Percentiles rank a stretch among this genome's conserved stretches.
Evolutionary conservation across 2,329 filamentous ascomycete genomes (phyloP).

Genomic region (Diaporthe citri): DNA sequence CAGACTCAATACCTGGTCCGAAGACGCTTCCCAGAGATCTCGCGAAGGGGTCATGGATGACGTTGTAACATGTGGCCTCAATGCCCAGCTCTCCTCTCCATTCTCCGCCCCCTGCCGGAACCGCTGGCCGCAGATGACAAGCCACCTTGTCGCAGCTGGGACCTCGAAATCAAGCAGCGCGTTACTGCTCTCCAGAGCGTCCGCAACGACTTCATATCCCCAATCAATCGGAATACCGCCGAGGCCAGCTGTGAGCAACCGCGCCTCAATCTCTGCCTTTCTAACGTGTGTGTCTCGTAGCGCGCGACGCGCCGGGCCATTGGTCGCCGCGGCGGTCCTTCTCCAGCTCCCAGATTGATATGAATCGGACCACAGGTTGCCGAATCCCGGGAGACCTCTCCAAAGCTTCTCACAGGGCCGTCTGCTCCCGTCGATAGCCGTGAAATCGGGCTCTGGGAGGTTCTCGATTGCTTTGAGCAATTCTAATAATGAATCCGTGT

Average conservation of each 20-base stretch:
- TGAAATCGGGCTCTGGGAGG: background rate
- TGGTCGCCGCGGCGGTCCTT: background rate
- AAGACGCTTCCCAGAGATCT: background rate
- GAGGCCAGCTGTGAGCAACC: background rate
- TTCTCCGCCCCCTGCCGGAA: background rate
- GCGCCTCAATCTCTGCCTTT: background rate
- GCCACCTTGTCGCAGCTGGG: background rate
- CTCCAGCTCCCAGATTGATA: constrained; percentile 1
- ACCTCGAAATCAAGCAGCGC: background rate
- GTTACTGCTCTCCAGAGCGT: background rate
- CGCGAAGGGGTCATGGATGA: background rate
- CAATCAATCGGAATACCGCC: background rate
- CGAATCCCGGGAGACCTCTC: background rate
- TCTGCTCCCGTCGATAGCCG: background rate
- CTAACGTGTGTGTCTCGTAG: background rate
- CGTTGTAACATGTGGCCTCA: background rate
- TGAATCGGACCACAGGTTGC: background rate
- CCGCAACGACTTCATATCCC: background rate
- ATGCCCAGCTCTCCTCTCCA: background rate
- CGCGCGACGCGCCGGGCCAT: background rate
- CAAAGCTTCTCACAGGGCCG: background rate
- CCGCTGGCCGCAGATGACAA: background rate
- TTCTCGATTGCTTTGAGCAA: background rate
- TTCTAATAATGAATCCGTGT: background rate
- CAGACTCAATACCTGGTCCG: background rate